A percentile compares a stretch with the other conserved stretches of the same genome.
phyloP scores from a whole-genome alignment of 2,329 filamentous ascomycete species.

The Curvularia sp. region DNA sequence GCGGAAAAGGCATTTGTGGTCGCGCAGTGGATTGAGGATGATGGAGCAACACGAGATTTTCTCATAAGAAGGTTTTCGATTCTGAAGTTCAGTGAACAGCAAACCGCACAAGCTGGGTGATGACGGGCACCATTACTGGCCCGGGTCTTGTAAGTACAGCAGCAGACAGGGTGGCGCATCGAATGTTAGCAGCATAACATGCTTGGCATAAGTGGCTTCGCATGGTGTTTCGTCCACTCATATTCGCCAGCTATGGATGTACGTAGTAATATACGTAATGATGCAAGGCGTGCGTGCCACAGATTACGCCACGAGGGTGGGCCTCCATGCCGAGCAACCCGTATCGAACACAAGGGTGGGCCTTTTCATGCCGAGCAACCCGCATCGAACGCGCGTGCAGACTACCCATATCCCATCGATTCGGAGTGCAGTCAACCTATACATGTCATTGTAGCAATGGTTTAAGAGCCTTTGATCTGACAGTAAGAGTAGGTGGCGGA shows the following conservation, averaged over 20 bases:
- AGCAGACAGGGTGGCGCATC: conserved; percentile 6
- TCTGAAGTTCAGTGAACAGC: conserved; percentile 9
- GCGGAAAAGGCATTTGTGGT: conserved; percentile 68
- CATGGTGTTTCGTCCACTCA: conserved; percentile 6
- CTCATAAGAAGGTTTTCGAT: conserved; percentile 56
- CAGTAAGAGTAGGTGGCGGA: not conserved
- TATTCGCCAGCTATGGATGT: conserved; percentile 2
- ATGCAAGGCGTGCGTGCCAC: conserved; percentile 3
- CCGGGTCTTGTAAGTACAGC: not conserved
- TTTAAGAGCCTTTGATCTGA: not conserved
- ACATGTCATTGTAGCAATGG: conserved; percentile 2
- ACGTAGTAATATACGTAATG: conserved; percentile 18
- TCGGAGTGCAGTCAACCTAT: not conserved
- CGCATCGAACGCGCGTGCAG: conserved; percentile 7
- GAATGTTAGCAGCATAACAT: conserved; percentile 4
- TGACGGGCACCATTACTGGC: not conserved
- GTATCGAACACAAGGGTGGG: conserved; percentile 1
- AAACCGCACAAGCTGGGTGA: conserved; percentile 2
- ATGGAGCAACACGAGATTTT: conserved; percentile 36
- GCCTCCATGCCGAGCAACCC: conserved; percentile 16
- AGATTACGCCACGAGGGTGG: conserved; percentile 19
- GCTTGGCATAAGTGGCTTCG: conserved; percentile 11
- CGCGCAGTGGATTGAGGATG: conserved; percentile 66
- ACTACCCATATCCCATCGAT: not conserved
- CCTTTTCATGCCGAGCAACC: conserved; percentile 16